Conservation (phyloP, 2,329 filamentous ascomycete species). For the Trichophyton equinum region DNA sequence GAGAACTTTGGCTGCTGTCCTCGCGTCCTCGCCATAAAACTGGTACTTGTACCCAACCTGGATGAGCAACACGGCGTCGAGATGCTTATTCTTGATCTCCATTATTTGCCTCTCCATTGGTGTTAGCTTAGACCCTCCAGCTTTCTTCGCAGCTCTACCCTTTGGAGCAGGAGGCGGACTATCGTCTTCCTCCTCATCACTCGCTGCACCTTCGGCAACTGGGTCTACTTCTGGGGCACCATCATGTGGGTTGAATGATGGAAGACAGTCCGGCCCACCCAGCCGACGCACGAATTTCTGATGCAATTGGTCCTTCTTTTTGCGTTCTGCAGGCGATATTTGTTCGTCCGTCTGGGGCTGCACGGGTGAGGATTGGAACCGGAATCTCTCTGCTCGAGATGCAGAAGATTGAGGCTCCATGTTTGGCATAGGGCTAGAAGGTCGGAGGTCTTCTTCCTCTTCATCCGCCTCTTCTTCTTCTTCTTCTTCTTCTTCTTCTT, state of each 20-base stretch:
- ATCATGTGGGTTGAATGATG: constrained; percentile 47
- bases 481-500: constrained; percentile 9
- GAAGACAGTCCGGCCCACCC: constrained; percentile 69
- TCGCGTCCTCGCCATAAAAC: constrained; percentile 92
- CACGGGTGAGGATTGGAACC: constrained; percentile 43
- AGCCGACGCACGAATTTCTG: constrained; percentile 80
- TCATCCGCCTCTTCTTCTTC: neutral
- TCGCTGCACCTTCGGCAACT: constrained; percentile 49
- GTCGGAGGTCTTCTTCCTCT: constrained; percentile 9
- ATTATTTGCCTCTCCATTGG: constrained; percentile 89
- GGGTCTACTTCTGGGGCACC: constrained; percentile 42
- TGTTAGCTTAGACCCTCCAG: constrained; percentile 71
- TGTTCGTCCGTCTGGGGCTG: constrained; percentile 1
- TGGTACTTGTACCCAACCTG: constrained; percentile 98
- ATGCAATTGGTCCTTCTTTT: constrained; percentile 60
- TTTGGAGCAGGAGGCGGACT: constrained; percentile 33
- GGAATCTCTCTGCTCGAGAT: constrained; percentile 46
- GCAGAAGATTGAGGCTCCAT: constrained; percentile 15
- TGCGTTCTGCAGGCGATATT: constrained; percentile 38
- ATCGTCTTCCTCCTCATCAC: constrained; percentile 44
- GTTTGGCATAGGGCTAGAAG: constrained; percentile 7
- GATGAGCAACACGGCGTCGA: constrained; percentile 80
- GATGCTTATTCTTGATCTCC: constrained; percentile 82
- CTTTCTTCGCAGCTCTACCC: constrained; percentile 49
- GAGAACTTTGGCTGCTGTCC: constrained; percentile 75